A percentile compares a stretch with the other conserved stretches of the same genome.
Evolutionary conservation across 2,329 filamentous ascomycete genomes (phyloP).

Genomic region (Neocucurbitaria cava): DNA sequence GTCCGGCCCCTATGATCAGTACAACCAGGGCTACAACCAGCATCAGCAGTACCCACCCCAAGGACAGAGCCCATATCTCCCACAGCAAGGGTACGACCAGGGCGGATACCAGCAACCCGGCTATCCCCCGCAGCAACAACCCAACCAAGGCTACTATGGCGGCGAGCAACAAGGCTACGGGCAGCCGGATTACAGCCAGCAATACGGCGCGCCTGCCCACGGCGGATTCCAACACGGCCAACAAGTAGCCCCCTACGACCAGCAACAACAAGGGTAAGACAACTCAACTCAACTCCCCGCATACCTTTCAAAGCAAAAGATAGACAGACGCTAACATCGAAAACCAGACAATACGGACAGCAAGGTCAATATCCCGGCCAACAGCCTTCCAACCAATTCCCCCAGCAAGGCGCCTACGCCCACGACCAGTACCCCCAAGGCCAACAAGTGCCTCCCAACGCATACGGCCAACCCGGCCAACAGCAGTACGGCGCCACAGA

Average conservation of each 20-base stretch:
- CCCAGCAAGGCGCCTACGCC: constrained; percentile 51
- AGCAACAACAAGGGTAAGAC: constrained; percentile 46
- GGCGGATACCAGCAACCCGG: constrained; percentile 37
- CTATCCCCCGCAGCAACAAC: constrained; percentile 41
- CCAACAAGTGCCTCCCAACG: constrained; percentile 27
- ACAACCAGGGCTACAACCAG: constrained; percentile 46
- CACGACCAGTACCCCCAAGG: constrained; percentile 47
- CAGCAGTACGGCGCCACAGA: constrained; percentile 53
- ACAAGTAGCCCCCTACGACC: constrained; percentile 39
- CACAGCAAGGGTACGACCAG: constrained; percentile 42
- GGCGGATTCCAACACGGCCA: constrained; percentile 60
- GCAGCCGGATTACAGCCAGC: constrained; percentile 40
- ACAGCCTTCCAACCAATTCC: constrained; percentile 46
- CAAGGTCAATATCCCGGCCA: constrained; percentile 41
- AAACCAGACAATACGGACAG: constrained; percentile 33
- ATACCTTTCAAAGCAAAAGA: constrained; percentile 8
- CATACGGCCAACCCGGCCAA: constrained; percentile 47
- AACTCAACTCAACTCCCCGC: not conserved
- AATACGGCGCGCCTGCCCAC: constrained; percentile 56
- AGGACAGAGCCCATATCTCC: constrained; percentile 37
- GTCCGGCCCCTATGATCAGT: constrained; percentile 61
- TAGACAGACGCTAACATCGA: constrained; percentile 26
- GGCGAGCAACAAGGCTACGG: constrained; percentile 22
- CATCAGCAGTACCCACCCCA: constrained; percentile 49
- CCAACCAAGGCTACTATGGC: constrained; percentile 40